These are phyloP conservation scores for Catharanthus roseus DNA, from an alignment of 257 asterid species.

Conservation along the genomic window DNA sequence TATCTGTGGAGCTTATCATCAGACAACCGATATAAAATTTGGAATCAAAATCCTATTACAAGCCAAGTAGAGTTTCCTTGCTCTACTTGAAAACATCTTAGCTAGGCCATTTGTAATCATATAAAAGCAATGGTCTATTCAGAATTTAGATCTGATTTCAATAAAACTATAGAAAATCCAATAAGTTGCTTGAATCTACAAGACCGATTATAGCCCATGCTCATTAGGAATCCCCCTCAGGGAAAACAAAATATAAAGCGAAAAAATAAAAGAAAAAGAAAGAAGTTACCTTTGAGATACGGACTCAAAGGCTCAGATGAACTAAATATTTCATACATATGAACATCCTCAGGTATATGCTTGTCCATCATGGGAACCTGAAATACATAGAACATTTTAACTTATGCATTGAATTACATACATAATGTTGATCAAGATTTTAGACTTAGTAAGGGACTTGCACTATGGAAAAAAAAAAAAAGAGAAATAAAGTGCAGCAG, in stretches of 20 bases:
- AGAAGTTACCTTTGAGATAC: slow-evolving; percentile 69
- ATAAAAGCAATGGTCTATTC: no score
- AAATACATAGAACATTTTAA: slow-evolving; percentile 7
- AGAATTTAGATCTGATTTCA: no score
- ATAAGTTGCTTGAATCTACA: not conserved
- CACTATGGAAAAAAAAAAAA: not conserved
- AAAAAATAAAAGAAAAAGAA: not conserved
- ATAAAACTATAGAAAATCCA: not conserved
- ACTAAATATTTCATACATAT: slow-evolving; percentile 91
- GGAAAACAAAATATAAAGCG: no score
- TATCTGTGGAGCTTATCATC: not conserved
- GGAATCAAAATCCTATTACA: not conserved
- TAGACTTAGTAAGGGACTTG: not conserved
- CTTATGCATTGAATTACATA: not conserved
- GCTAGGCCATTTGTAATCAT: no score
- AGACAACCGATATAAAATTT: not conserved
- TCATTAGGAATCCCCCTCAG: no score
- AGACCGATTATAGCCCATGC: not conserved
- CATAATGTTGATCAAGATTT: not conserved
- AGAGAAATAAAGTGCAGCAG: not conserved
- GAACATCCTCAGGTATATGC: slow-evolving; percentile 84
- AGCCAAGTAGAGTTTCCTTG: not conserved
- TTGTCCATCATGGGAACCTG: slow-evolving; percentile 97
- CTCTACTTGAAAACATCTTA: not conserved
- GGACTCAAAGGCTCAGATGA: slow-evolving; percentile 92